Conservation (phyloP, 768 basidiomycete genomes). For the Boletus speciosus region DNA sequence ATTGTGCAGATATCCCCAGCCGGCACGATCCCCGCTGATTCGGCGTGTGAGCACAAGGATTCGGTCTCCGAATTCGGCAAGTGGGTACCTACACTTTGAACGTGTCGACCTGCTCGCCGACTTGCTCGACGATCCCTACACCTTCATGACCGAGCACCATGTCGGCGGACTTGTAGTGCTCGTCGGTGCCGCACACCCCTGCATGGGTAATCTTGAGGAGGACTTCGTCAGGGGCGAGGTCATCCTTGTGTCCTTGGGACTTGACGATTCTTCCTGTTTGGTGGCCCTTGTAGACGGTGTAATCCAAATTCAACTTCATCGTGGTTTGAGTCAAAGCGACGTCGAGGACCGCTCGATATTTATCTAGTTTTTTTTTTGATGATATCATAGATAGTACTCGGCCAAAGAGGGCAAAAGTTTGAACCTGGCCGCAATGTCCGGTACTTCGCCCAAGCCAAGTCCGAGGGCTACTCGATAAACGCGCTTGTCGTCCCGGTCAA, state of each 20-base stretch:
- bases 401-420: too few species aligned
- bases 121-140: constrained; percentile 31
- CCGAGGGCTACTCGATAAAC: too few species aligned
- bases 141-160: constrained; percentile 43
- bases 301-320: constrained; percentile 22
- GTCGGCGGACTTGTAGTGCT: constrained; percentile 29
- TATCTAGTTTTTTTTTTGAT: neutral
- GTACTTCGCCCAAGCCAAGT: too few species aligned
- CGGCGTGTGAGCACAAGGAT: neutral
- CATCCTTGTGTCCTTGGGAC: constrained; percentile 8
- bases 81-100: constrained; percentile 33
- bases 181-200: constrained; percentile 40
- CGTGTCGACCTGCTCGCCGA: constrained; percentile 28
- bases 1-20: constrained; percentile 35
- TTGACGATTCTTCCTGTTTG: constrained; percentile 17
- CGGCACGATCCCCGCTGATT: constrained; percentile 34
- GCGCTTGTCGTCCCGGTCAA: too few species aligned
- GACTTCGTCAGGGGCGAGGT: constrained; percentile 27
- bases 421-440: too few species aligned
- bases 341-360: neutral
- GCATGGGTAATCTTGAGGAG: constrained; percentile 32
- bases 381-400: constrained; percentile 2
- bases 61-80: neutral
- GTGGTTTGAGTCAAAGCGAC: neutral
- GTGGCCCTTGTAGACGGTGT: constrained; percentile 32